Conservation (phyloP, 2,329 filamentous ascomycete species). For the Fusarium armeniacum region DNA sequence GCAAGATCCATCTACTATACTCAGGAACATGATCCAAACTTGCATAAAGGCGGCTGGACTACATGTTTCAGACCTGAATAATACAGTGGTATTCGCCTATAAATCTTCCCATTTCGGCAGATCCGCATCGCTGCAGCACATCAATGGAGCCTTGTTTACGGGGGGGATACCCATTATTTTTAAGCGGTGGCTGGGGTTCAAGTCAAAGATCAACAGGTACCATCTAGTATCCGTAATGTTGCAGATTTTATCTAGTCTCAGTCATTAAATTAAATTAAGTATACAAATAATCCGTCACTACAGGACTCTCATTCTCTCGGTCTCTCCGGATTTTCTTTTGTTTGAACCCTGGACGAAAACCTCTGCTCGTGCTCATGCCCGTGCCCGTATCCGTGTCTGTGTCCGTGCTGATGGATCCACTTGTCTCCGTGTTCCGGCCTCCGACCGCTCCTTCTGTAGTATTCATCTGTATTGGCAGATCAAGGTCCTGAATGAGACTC, state of each 20-base stretch:
- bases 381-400: background rate
- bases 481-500: conserved; percentile 12
- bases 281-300: conserved; percentile 21
- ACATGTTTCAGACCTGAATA: conserved; percentile 27
- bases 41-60: conserved; percentile 20
- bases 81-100: conserved; percentile 6
- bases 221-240: conserved; percentile 12
- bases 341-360: conserved; percentile 17
- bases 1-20: conserved; percentile 8
- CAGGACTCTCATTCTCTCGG: conserved; percentile 25
- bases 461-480: conserved; percentile 28
- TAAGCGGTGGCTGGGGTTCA: conserved; percentile 28
- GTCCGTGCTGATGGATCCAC: conserved; percentile 25
- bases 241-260: conserved; percentile 4
- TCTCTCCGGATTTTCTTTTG: conserved; percentile 14
- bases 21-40: conserved; percentile 31
- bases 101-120: conserved; percentile 23
- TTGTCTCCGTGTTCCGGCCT: conserved; percentile 20
- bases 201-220: conserved; percentile 40
- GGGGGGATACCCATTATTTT: conserved; percentile 1
- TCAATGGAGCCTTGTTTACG: conserved; percentile 3
- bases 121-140: conserved; percentile 12
- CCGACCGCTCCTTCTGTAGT: conserved; percentile 21
- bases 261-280: conserved; percentile 7
- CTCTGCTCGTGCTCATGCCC: background rate